Percentiles rank a stretch among this genome's conserved stretches.
Conservation (phyloP, 2,329 filamentous ascomycete species). For the Ophiostoma sp. region DNA sequence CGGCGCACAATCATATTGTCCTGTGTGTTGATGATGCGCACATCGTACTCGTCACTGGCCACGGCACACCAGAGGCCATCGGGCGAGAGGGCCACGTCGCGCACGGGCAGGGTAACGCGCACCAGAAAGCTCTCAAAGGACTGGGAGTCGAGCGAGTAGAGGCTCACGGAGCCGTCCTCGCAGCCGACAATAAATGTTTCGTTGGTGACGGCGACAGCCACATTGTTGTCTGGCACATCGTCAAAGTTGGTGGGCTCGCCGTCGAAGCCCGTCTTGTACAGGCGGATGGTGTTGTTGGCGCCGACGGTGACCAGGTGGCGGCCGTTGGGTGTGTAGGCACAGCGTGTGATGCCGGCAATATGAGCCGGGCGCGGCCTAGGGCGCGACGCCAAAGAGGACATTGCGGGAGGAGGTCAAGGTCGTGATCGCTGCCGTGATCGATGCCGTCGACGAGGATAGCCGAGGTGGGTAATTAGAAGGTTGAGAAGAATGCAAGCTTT, state of each 20-base stretch:
- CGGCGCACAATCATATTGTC: conserved; percentile 73
- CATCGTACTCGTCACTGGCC: conserved; percentile 89
- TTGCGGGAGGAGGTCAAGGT: neutral
- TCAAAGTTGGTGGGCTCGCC: conserved; percentile 91
- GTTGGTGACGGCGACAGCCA: conserved; percentile 69
- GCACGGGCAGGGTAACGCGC: conserved; percentile 76
- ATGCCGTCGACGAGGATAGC: neutral
- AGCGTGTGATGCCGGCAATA: conserved; percentile 78
- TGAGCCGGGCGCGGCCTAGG: conserved; percentile 65
- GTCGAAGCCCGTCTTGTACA: conserved; percentile 87
- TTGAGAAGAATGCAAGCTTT: neutral
- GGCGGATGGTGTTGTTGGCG: conserved; percentile 85
- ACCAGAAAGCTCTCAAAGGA: conserved; percentile 76
- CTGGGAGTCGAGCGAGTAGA: conserved; percentile 74
- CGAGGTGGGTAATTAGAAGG: neutral
- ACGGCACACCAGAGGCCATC: conserved; percentile 87
- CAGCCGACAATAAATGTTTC: conserved; percentile 83
- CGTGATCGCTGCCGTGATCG: neutral
- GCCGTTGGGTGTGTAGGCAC: conserved; percentile 86
- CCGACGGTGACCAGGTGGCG: conserved; percentile 83
- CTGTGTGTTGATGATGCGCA: conserved; percentile 79
- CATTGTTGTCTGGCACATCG: conserved; percentile 81
- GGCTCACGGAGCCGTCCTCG: conserved; percentile 92
- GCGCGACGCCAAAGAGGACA: conserved; percentile 37
- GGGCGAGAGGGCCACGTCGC: conserved; percentile 76